Percentiles rank a stretch among this genome's conserved stretches.
Evolutionary conservation across 257 asterid species (phyloP).

Genomic region (Ballota nigra): DNA sequence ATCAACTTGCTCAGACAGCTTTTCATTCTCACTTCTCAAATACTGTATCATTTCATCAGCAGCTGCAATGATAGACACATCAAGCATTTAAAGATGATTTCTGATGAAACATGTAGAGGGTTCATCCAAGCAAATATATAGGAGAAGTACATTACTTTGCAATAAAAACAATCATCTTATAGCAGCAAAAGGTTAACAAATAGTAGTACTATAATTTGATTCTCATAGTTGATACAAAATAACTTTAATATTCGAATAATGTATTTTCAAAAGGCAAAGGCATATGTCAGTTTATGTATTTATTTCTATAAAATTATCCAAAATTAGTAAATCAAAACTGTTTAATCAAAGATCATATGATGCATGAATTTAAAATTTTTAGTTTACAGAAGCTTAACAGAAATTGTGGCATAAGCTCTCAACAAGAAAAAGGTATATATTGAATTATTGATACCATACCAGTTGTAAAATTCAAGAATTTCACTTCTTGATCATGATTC

Average conservation of each 20-base stretch:
- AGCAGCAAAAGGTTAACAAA: background rate
- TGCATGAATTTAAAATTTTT: background rate
- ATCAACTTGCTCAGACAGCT: conserved; percentile 45
- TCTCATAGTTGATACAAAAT: background rate
- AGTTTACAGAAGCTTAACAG: background rate
- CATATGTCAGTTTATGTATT: background rate
- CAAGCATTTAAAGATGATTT: conserved; percentile 9
- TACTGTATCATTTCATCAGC: conserved; percentile 66
- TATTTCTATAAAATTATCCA: background rate
- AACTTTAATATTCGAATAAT: background rate
- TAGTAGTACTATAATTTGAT: background rate
- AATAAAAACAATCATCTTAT: background rate
- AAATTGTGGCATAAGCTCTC: background rate
- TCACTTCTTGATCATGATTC: conserved; percentile 68
- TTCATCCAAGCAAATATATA: background rate
- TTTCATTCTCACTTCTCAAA: conserved; percentile 63
- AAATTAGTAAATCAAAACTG: background rate
- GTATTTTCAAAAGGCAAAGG: background rate
- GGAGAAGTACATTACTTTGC: background rate
- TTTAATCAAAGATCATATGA: background rate
- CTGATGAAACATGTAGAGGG: background rate
- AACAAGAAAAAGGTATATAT: background rate
- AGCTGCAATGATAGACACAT: conserved; percentile 46
- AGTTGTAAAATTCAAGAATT: conserved; percentile 51
- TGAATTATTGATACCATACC: conserved; percentile 53